Base-by-base conservation (phyloP, 768 basidiomycete genomes). In the Naganishia randhawae region DNA sequence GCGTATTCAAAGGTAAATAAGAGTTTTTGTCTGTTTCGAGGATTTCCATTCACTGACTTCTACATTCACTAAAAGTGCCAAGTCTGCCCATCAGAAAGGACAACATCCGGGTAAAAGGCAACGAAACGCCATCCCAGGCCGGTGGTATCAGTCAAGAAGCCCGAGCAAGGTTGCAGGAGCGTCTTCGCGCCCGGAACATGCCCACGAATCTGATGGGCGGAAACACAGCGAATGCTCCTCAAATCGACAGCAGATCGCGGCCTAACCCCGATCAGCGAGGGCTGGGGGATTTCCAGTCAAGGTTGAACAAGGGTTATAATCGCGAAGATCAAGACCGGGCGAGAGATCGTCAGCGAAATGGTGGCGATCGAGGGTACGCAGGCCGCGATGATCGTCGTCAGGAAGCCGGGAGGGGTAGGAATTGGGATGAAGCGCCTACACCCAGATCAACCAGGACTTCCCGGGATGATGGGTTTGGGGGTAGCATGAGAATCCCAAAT, bases 81-180 rank as follows among this genome's bases (percentile, higher is more conserved):
- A 84, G 79, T 42, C 78, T 94, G 25, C 94, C 92, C 68, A 16
- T 82, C 82, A 33, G 83, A 85, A 52, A 80, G 77, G 45, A 82
- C n/a, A 86, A 88, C 74, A 76, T 84, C 2, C 85, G 95, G 6
- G 87, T 89, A 69, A 83, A 89, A 68, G 90, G 87, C 0, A 89
- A 89, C 72, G 95, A 96, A 72, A 98, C 95, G 0, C 95, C 95
- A 0, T 95, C 94, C 22, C 90, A 94, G 76, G 88, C 91, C 2
- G 89, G 91, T 41, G 95, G 95, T 17, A 81, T 99, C 22, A 90
- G 91, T 0, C 89, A 91, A 31, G 81, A 82, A 0, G 92, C 88
- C 16, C 83, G 88, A 22, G 83, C 84, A 71, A 81, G 85, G 68
- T 80, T 97, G 32, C 92, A 93, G 66, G 93, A 94, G 71, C 81